Conservation (phyloP, 441 rosid species). For the Jatropha podagrica region DNA sequence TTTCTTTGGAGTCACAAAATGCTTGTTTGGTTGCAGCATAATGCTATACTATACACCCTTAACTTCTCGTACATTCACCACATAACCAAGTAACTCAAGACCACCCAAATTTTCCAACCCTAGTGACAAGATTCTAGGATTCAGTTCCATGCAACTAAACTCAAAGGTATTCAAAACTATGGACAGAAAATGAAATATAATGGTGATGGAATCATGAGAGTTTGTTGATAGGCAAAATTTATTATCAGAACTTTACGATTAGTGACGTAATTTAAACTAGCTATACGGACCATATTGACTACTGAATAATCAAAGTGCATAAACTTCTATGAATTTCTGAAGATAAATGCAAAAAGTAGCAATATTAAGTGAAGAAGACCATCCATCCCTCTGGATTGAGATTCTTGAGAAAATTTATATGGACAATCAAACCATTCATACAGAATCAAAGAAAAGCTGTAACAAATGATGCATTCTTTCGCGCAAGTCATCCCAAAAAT, state of each 20-base stretch:
- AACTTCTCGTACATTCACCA: not conserved
- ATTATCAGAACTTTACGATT: slow-evolving; percentile 1
- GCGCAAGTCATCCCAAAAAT: not conserved
- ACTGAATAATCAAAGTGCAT: not conserved
- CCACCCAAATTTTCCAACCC: not conserved
- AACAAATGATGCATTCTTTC: not conserved
- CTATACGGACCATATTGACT: not conserved
- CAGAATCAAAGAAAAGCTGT: not conserved
- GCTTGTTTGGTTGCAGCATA: not conserved
- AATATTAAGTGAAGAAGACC: not conserved
- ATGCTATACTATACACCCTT: not conserved
- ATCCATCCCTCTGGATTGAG: not conserved
- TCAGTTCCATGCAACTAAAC: not conserved
- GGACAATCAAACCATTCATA: not conserved
- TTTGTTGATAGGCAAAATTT: not conserved
- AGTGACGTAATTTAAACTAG: not conserved
- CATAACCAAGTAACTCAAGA: not conserved
- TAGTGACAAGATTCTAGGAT: not conserved
- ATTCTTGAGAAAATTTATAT: not conserved
- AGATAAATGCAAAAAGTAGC: no score
- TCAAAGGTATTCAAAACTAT: not conserved
- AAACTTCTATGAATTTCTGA: not conserved
- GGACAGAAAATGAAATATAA: not conserved
- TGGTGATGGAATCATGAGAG: not conserved
- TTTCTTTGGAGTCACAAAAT: not conserved